Conservation (phyloP, 108 stramenopile genomes). For the Nannochloropsis salina region DNA sequence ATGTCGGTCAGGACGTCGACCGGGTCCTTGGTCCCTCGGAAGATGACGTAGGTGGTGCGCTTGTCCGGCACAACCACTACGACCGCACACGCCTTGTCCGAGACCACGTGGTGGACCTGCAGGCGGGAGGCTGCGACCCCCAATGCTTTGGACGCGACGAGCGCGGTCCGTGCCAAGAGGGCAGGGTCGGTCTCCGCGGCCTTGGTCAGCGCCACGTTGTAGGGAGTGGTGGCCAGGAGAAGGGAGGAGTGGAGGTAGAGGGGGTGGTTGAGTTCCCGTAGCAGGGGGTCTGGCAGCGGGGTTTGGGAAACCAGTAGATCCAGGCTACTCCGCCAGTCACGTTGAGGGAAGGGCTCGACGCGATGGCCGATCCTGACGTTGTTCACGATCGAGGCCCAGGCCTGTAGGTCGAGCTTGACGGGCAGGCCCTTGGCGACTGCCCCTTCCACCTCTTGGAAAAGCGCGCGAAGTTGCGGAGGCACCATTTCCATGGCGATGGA, state of each 20-base stretch:
- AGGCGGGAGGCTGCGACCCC: neutral
- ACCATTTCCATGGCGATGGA: neutral
- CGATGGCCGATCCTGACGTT: conserved; percentile 4
- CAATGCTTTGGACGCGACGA: neutral
- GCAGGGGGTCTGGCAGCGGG: neutral
- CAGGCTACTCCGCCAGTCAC: neutral
- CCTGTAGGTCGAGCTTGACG: neutral
- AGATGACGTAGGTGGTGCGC: neutral
- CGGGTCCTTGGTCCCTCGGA: conserved; percentile 15
- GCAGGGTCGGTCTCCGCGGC: neutral
- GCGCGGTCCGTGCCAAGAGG: neutral
- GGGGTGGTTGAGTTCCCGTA: conserved; percentile 12
- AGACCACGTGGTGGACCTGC: neutral
- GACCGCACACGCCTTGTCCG: conserved; percentile 11
- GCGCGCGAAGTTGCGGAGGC: conserved; percentile 9
- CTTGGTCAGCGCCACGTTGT: conserved; percentile 1
- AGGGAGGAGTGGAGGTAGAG: neutral
- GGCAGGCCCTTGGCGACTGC: neutral
- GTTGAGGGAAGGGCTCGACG: neutral
- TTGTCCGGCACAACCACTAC: conserved; percentile 1
- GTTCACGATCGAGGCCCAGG: neutral
- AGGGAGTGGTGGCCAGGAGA: conserved; percentile 11
- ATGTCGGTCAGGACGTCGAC: neutral
- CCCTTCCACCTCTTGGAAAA: neutral
- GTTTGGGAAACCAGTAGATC: neutral